Base-by-base conservation (phyloP, 2,329 filamentous ascomycete genomes). In the Fusarium floridanum region DNA sequence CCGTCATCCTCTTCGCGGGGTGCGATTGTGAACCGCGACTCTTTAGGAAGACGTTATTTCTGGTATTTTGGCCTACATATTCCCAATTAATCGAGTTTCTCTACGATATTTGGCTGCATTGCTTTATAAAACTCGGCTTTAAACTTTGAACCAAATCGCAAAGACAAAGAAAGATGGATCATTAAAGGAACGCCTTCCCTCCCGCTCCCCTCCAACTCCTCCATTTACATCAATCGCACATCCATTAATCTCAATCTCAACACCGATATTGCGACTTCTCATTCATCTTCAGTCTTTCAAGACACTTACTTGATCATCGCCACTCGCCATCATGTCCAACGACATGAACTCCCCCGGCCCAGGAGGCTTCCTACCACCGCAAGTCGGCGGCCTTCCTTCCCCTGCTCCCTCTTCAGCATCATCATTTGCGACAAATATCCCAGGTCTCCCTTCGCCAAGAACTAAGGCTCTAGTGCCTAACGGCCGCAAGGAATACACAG, bases 401-500 rank as follows among this genome's bases (percentile, higher is more conserved):
- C 90, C 90, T 1, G 84, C 89, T 0, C 89, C 88, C 5, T 89
- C 86, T 67, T 83, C 82, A 12, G 78, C 77, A n/a, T 77, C 85
- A 14, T 89, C 89, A 8, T 82, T 78, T 48, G 83, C 45, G 78
- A 80, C 76, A 36, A 77, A 78, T 60, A 74, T 82, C 77, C 72
- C 64, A 2, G 78, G 84, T 11, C 84, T 92, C 6, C 91, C 91
- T 6, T 88, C 88, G 61, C 91, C 90, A 0, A 85, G 90, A 50
- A 81, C 83, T 24, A 87, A 84, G 37, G 83, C 90, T 0, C 79
- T 92, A 1, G 83, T 84, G 16, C 85, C 90, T 0, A 90, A 90
- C 0, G 91, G 89, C 0, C 85, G 82, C 37, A 92, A 91, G 74
- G 91, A 92, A 76, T 89, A 90, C 65, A 85, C 88, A 53, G 87